A percentile compares a stretch with the other conserved stretches of the same genome.
Evolutionary conservation across 495 filamentous ascomycete genomes (phyloP).

Genomic region (Neurospora sp.): DNA sequence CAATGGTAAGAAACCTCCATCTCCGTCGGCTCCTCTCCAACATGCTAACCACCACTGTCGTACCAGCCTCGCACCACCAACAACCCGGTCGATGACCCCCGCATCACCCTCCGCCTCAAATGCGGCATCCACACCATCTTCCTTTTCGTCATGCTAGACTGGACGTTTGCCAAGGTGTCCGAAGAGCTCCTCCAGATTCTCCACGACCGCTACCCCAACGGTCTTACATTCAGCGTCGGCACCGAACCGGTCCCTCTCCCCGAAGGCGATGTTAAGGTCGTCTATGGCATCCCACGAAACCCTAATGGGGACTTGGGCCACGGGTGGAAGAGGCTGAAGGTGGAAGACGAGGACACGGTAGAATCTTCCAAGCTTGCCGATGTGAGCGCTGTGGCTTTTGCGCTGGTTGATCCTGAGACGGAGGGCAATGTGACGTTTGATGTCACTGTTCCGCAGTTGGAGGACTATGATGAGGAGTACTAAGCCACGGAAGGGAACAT

Average conservation of each 20-base stretch:
- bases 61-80: conserved; percentile 1
- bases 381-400: conserved; percentile 60
- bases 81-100: conserved; percentile 20
- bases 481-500: background rate
- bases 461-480: conserved; percentile 22
- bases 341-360: conserved; percentile 25
- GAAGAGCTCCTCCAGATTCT: conserved; percentile 49
- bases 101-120: conserved; percentile 67
- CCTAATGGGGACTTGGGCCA: conserved; percentile 17
- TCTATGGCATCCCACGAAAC: conserved; percentile 26
- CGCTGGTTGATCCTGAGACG: conserved; percentile 39
- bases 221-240: conserved; percentile 19
- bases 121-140: conserved; percentile 68
- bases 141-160: conserved; percentile 52
- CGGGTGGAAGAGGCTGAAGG: conserved; percentile 31
- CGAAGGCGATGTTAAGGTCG: conserved; percentile 28
- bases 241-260: conserved; percentile 22
- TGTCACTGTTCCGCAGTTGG: conserved; percentile 51
- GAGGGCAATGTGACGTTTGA: conserved; percentile 50
- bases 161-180: conserved; percentile 51
- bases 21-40: background rate
- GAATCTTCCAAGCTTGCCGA: conserved; percentile 37
- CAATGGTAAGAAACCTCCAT: background rate
- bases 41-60: background rate
- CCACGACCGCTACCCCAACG: conserved; percentile 37